A percentile compares a stretch with the other conserved stretches of the same genome.
Evolutionary conservation across 176 grass and related monocot species (phyloP).

Genomic region (Ananas comosus): DNA sequence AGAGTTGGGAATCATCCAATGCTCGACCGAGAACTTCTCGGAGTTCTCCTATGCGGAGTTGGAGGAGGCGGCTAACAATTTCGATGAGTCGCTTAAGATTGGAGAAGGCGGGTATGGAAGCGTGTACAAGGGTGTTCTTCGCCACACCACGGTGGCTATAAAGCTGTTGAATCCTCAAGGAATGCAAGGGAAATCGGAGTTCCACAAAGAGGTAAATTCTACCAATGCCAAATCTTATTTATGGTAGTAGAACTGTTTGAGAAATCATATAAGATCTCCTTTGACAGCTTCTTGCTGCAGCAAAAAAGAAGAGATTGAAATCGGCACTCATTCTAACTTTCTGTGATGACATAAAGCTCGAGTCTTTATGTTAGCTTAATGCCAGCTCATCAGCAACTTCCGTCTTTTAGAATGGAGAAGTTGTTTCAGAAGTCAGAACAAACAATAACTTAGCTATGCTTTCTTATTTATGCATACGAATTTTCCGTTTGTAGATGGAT

Average conservation of each 20-base stretch:
- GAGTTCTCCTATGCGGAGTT: constrained; percentile 20
- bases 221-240: background rate
- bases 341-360: background rate
- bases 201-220: constrained; percentile 13
- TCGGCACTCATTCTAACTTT: no score
- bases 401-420: background rate
- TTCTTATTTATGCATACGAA: background rate
- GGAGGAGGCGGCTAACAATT: constrained; percentile 21
- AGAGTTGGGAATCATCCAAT: constrained; percentile 3
- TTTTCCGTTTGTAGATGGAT: constrained; percentile 7
- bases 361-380: background rate
- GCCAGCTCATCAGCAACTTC: no score
- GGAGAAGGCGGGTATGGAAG: constrained; percentile 25
- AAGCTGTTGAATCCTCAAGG: constrained; percentile 7
- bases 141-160: constrained; percentile 18
- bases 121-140: constrained; percentile 19
- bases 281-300: no score
- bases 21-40: background rate
- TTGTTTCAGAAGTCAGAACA: background rate
- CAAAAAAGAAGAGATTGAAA: no score
- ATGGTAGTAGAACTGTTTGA: no score
- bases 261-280: no score
- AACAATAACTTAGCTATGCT: background rate
- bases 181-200: constrained; percentile 10
- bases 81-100: constrained; percentile 18